Evolutionary conservation across 1,284 basidiomycete genomes (phyloP), one percentile per base, ranked within the genome.

Genomic region (Rhizopogon hawkerae): DNA sequence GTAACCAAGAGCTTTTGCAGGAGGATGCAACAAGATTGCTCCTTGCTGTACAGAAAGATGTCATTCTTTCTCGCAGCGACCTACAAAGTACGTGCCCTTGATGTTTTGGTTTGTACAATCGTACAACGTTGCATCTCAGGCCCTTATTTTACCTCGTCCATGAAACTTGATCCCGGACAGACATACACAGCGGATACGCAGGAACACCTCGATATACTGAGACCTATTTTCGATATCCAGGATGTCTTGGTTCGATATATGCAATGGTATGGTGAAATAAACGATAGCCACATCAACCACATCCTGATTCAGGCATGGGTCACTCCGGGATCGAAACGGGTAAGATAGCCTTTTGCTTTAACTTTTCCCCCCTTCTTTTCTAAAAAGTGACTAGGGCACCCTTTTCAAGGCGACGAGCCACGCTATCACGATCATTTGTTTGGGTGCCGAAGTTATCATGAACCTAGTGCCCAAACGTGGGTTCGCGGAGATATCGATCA

Each of bases 261-360:
- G 41, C 41, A 43, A 9, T 16, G 16, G 13, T 65, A 68, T 35
- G 57, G 54, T 11, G 53, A 54, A 43, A 43, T 55, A 48, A 47
- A 53, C 2, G 46, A 36, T 14, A 54, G 60, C 37, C 49, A 47
- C n/a, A 60, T 73, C 48, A 51, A 59, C 24, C 47, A 56, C 50
- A 37, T 73, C 16, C 54, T 53, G 13, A 50, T 70, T 3, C 53
- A 58, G 14, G 70, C 63, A 8, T 72, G 70, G 71, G 54, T 54
- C 23, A 55, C 50, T 8, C 3, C 60, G 1, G 70, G 71, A 21
- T 58, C 56, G n/a, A 67, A 54, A 43, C 70, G 59, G 63, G 70
- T 71, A 8, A 35, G 63, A 4, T 10, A 31, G 10, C 29, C 29
- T 31, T 11, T 31, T 31, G 29, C 29, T 31, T 31, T 31, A 14